Percentiles rank a stretch among this genome's conserved stretches.
phyloP scores from a whole-genome alignment of 768 basidiomycete species.

The Ephemerocybe angulata region DNA sequence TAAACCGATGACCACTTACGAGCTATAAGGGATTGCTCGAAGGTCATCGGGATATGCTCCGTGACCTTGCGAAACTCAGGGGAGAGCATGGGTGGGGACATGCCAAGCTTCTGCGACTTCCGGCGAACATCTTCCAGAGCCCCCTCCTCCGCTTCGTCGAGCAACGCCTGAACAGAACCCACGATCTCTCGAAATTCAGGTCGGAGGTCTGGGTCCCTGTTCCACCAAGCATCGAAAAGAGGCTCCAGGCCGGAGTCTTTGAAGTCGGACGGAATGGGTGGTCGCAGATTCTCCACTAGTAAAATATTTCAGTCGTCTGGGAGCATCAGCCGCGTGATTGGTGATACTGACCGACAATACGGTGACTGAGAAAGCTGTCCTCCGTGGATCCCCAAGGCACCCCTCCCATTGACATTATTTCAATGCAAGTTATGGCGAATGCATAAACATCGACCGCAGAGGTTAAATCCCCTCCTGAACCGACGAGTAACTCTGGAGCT shows the following conservation, averaged over 20 bases:
- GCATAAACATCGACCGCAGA: conserved; percentile 65
- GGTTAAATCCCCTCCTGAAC: conserved; percentile 45
- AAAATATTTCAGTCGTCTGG: conserved; percentile 10
- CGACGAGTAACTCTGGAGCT: conserved; percentile 60
- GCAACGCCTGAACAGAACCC: conserved; percentile 42
- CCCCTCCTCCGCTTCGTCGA: conserved; percentile 34
- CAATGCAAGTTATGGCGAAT: conserved; percentile 65
- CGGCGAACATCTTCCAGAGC: conserved; percentile 14
- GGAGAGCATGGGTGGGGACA: not conserved
- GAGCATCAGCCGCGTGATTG: not conserved
- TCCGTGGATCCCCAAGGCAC: conserved; percentile 56
- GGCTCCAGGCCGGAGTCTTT: conserved; percentile 40
- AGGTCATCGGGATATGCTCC: not conserved
- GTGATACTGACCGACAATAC: conserved; percentile 46
- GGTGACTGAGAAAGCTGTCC: conserved; percentile 47
- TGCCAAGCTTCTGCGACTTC: conserved; percentile 4
- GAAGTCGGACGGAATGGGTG: conserved; percentile 42
- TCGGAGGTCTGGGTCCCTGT: conserved; percentile 44
- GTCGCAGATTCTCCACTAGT: conserved; percentile 49
- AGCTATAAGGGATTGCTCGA: not conserved
- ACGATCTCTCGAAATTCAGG: conserved; percentile 54
- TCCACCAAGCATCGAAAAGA: conserved; percentile 58
- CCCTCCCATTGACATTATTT: conserved; percentile 61
- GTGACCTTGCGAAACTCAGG: not conserved
- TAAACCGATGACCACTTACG: not conserved